Evolutionary conservation across 2,329 filamentous ascomycete species (phyloP), one percentile per base, ranked within the genome.

Genomic region (Ceratocystis alfenasii): DNA sequence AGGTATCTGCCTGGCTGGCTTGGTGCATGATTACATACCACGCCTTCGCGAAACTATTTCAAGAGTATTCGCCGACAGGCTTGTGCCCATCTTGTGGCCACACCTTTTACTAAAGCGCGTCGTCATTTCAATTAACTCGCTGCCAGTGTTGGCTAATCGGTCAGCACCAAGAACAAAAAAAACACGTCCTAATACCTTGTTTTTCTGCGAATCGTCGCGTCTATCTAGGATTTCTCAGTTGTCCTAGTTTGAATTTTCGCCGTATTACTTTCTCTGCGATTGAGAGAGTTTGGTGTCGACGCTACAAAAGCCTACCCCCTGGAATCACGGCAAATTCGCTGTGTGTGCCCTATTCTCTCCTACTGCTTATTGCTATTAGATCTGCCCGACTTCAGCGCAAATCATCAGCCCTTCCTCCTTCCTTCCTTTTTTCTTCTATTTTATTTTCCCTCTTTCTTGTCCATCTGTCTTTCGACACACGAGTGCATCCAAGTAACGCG

Each of bases 261-360:
- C 55, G 28, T 30, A 59, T 20, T n/a, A 33, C 55, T 57, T 17
- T 30, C 53, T 50, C 53, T 59, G 28, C 17, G 25, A 59, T 20
- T 59, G 55, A 28, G 55, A 17, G 55, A 36, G 30, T 36, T 36
- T 59, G 55, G 55, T 59, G 28, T 59, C 25, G 55, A 59, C 55
- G 55, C 25, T 30, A 59, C 30, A 59, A 59, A 33, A 59, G 17
- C 22, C 25, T 25, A 41, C 55, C 53, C 53, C 55, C 28, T 59
- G 7, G 55, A 59, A 36, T 59, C 25, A 30, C 25, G 7, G 30
- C 28, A 59, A n/a, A 30, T n/a, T 30, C 55, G 33, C 55, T 59
- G 33, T 59, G 17, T 59, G 55, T 30, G 55, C 28, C 55, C 55
- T 53, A 53, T 53, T 53, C 41, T 28, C 30, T 45, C n/a, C 41